Base-by-base conservation (phyloP, 164 flowering plant genomes). In the Stephania cephalantha region DNA sequence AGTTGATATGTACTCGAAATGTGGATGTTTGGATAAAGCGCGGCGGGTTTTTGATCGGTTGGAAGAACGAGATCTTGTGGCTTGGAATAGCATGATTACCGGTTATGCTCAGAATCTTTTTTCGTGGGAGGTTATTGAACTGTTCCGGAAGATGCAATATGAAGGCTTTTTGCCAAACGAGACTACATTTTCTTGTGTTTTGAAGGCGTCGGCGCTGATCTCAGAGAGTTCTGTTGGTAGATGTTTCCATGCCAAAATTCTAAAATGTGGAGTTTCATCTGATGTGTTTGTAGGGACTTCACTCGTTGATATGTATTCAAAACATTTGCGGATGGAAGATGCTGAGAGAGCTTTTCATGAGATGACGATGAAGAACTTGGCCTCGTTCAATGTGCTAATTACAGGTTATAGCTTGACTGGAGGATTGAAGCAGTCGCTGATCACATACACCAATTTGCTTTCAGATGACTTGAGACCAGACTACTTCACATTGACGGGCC, bases 341-440 rank as follows among this genome's bases (percentile, higher is more conserved):
- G 74, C 74, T 29, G 74, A 71, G 44, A 71, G 66, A 71, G 74
- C 64, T 71, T 71, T 71, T 71, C n/a, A 30, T 20, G 74, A 55
- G 18, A 22, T 71, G 74, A 3, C 44, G 30, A 30, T 6, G 45
- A 71, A n/a, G 66, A 71, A 71, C 30, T 45, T 71, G 53, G 74
- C 15, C 5, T 29, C 74, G 46, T 53, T 71, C 64, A 71, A 71
- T 50, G 74, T 65, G 17, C 74, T 71, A 9, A 71, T 71, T 45
- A 71, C 74, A 30, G 74, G 74, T 12, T 71, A 71, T 46, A 53
- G 74, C 30, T 52, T 71, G 46, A 50, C 22, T 15, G 74, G 74
- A 0, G 15, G 46, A 29, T 30, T 52, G 52, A 46, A 52, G 6
- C 20, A 55, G 7, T n/a, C 74, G 0, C 30, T 71, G n/a, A 31